A percentile compares a stretch with the other conserved stretches of the same genome.
These are phyloP conservation scores for Litchi chinensis DNA, from an alignment of 345 rosid species.

Conservation along the genomic window DNA sequence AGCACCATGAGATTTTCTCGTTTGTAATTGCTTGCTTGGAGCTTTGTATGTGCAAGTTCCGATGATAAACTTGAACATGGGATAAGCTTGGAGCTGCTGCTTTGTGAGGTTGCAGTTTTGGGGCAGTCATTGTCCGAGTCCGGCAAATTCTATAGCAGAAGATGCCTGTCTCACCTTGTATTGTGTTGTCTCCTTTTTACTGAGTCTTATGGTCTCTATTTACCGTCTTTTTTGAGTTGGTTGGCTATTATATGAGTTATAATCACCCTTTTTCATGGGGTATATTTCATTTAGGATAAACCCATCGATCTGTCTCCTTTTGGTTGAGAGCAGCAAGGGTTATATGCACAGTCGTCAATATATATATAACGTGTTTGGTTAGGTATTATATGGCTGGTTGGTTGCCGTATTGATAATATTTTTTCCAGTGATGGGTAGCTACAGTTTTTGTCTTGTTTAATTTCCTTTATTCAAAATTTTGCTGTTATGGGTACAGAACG, in stretches of 20 bases:
- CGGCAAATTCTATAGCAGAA: slow-evolving; percentile 30
- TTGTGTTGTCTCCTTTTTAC: neutral
- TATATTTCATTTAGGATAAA: slow-evolving; percentile 1
- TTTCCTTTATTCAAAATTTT: too few relatives aligned
- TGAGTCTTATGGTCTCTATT: neutral
- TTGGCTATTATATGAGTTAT: neutral
- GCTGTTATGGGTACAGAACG: neutral
- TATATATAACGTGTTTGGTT: neutral
- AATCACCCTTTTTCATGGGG: neutral
- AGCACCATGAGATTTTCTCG: slow-evolving; percentile 11
- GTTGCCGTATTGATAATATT: slow-evolving; percentile 7
- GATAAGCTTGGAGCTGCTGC: slow-evolving; percentile 3
- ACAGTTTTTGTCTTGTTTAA: neutral
- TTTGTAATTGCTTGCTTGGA: neutral
- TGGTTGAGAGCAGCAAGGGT: slow-evolving; percentile 13
- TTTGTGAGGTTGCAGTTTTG: slow-evolving; percentile 11
- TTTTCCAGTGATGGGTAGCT: slow-evolving; percentile 15
- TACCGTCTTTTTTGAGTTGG: neutral
- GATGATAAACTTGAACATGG: neutral
- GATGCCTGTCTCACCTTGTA: slow-evolving; percentile 14
- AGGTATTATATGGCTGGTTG: neutral
- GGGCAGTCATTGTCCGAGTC: slow-evolving; percentile 2
- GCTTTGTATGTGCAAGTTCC: slow-evolving; percentile 12
- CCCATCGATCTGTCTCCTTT: slow-evolving; percentile 14
- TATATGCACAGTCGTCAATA: slow-evolving; percentile 11